Evolutionary conservation across 768 basidiomycete species (phyloP).

Genomic region (Pulveroboletus frians): DNA sequence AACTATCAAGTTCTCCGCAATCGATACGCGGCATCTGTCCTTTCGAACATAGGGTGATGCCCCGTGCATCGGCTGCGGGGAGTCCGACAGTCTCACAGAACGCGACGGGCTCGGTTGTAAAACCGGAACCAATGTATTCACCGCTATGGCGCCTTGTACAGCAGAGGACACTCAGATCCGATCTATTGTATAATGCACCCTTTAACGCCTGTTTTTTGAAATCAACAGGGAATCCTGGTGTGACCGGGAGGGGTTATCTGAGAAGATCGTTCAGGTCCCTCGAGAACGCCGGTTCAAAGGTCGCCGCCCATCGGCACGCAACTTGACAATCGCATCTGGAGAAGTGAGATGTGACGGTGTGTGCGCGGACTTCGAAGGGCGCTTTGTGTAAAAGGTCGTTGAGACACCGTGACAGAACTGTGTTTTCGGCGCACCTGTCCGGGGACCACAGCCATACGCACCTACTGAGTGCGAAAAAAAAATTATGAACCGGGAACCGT

Average conservation of each 20-base stretch:
- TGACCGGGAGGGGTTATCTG: conserved; percentile 7
- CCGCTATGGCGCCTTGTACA: neutral
- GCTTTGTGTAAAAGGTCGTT: neutral
- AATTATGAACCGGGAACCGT: too few relatives aligned
- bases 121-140: conserved; percentile 1
- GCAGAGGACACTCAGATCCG: conserved; percentile 10
- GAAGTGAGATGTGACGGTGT: neutral
- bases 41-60: too few relatives aligned
- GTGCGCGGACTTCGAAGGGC: neutral
- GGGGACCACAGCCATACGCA: too few relatives aligned
- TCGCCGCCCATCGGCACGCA: conserved; percentile 25
- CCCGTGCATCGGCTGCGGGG: too few relatives aligned
- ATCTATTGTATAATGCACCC: conserved; percentile 8
- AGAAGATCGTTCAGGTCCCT: conserved; percentile 10
- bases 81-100: too few relatives aligned
- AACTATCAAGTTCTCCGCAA: conserved; percentile 1
- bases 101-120: conserved; percentile 21
- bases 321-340: conserved; percentile 2
- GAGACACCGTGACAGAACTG: conserved; percentile 1
- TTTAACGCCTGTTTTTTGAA: neutral
- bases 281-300: conserved; percentile 5
- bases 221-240: conserved; percentile 10
- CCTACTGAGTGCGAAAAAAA: too few relatives aligned
- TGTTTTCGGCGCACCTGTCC: too few relatives aligned
- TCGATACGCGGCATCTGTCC: neutral